These are phyloP conservation scores for Pulveroboletus frians DNA, from an alignment of 768 basidiomycete genomes.

Conservation along the genomic window DNA sequence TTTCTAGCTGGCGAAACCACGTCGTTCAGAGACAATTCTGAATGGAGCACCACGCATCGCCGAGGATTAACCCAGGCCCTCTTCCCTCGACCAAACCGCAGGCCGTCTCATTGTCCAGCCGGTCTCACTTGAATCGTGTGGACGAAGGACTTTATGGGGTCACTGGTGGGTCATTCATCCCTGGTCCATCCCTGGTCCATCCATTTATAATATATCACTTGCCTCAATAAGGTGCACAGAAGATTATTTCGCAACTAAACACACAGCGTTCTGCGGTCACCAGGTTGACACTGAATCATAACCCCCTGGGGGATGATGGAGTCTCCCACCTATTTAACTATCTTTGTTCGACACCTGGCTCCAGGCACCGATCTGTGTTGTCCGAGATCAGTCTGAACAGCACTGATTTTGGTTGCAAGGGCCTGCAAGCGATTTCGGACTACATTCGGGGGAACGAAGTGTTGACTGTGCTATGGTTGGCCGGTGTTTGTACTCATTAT, in stretches of 20 bases:
- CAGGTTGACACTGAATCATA: constrained; percentile 52
- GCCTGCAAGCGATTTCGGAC: constrained; percentile 45
- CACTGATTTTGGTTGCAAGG: constrained; percentile 49
- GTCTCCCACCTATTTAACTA: constrained; percentile 49
- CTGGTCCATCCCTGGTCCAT: background rate
- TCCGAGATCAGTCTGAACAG: constrained; percentile 53
- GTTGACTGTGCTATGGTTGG: constrained; percentile 46
- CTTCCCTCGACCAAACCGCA: constrained; percentile 1
- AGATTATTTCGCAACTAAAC: constrained; percentile 44
- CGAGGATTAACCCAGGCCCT: background rate
- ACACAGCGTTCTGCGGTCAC: constrained; percentile 39
- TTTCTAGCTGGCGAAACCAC: background rate
- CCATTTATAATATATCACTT: constrained; percentile 1
- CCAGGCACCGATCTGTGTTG: constrained; percentile 38
- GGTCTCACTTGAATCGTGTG: constrained; percentile 15
- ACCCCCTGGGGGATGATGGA: constrained; percentile 54
- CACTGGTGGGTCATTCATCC: constrained; percentile 11
- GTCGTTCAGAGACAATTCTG: background rate
- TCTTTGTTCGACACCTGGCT: constrained; percentile 45
- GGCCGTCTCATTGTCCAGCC: constrained; percentile 9
- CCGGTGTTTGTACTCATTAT: constrained; percentile 41
- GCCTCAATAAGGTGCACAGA: constrained; percentile 45
- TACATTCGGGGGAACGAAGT: constrained; percentile 45
- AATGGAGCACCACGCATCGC: constrained; percentile 14
- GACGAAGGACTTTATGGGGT: constrained; percentile 22